Conservation (phyloP, 1,284 basidiomycete species). For the Fomitopsis schrenkii region DNA sequence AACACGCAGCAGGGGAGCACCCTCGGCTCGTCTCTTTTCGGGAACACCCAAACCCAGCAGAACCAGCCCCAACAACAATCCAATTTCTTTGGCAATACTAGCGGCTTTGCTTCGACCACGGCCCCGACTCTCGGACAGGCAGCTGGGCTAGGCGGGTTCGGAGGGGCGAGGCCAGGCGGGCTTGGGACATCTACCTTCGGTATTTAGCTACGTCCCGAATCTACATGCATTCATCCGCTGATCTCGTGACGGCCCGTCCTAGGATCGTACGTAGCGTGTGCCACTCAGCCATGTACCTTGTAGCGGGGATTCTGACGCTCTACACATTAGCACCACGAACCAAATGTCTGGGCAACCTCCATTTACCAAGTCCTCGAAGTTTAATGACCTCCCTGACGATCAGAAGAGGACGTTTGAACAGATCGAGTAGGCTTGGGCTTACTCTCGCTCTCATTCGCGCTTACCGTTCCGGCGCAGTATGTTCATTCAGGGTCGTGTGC, state of each 20-base stretch:
- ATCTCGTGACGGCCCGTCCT: neutral
- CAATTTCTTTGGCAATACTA: conserved; percentile 1
- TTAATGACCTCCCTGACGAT: conserved; percentile 77
- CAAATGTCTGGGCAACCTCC: conserved; percentile 37
- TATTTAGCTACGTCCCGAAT: neutral
- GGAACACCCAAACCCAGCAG: conserved; percentile 7
- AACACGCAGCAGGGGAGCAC: conserved; percentile 17
- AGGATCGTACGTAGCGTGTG: neutral
- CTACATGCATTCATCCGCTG: neutral
- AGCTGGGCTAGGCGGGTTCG: neutral
- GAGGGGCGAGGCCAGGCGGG: neutral
- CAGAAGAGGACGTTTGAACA: conserved; percentile 61
- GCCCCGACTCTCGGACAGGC: conserved; percentile 6
- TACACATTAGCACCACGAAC: conserved; percentile 12
- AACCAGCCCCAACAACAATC: conserved; percentile 8
- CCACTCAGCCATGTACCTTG: conserved; percentile 7
- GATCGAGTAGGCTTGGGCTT: conserved; percentile 55
- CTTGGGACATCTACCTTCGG: neutral
- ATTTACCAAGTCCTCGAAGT: conserved; percentile 74
- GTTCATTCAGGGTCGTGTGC: conserved; percentile 71
- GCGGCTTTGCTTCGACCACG: conserved; percentile 1
- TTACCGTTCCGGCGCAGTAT: conserved; percentile 35
- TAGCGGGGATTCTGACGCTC: conserved; percentile 11
- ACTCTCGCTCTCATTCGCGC: neutral
- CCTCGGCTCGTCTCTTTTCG: conserved; percentile 5